These are phyloP conservation scores for Pichiaceae sp. DNA, from an alignment of 1,139 yeast genomes.

Conservation along the genomic window DNA sequence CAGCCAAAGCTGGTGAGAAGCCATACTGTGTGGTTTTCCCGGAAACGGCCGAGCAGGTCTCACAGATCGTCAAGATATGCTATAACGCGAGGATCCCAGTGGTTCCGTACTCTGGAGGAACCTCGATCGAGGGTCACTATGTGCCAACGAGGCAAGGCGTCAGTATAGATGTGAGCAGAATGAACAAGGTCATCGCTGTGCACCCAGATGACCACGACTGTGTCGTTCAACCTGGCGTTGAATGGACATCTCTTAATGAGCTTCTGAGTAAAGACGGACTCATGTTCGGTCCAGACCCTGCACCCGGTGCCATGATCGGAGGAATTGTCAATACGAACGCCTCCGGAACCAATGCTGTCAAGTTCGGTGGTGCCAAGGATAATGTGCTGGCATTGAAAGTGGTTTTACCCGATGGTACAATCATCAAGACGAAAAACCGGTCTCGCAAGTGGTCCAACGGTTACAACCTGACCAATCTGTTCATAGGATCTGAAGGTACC, in stretches of 20 bases:
- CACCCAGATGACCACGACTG: slow-evolving; percentile 54
- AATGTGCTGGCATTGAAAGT: slow-evolving; percentile 44
- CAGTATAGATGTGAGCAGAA: slow-evolving; percentile 42
- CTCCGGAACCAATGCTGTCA: slow-evolving; percentile 63
- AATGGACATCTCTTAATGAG: slow-evolving; percentile 59
- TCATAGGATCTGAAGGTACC: slow-evolving; percentile 67
- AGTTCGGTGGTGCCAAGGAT: slow-evolving; percentile 68
- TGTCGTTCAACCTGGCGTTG: slow-evolving; percentile 63
- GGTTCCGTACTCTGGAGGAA: slow-evolving; percentile 72
- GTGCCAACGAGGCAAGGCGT: slow-evolving; percentile 66
- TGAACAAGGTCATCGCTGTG: slow-evolving; percentile 44
- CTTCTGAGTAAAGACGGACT: slow-evolving; percentile 34
- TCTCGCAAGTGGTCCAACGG: slow-evolving; percentile 65
- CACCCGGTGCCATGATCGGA: slow-evolving; percentile 65
- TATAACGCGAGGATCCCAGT: slow-evolving; percentile 59
- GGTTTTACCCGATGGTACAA: slow-evolving; percentile 62
- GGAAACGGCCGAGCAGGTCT: slow-evolving; percentile 53
- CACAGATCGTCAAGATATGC: slow-evolving; percentile 51
- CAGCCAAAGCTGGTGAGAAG: slow-evolving; percentile 40
- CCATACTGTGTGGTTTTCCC: slow-evolving; percentile 63
- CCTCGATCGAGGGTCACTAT: slow-evolving; percentile 76
- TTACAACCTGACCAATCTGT: slow-evolving; percentile 55
- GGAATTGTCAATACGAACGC: slow-evolving; percentile 66
- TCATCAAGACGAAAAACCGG: slow-evolving; percentile 52
- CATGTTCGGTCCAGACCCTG: slow-evolving; percentile 68